Conservation (phyloP, 78 protist species). For the Polysphondylium violaceum region DNA sequence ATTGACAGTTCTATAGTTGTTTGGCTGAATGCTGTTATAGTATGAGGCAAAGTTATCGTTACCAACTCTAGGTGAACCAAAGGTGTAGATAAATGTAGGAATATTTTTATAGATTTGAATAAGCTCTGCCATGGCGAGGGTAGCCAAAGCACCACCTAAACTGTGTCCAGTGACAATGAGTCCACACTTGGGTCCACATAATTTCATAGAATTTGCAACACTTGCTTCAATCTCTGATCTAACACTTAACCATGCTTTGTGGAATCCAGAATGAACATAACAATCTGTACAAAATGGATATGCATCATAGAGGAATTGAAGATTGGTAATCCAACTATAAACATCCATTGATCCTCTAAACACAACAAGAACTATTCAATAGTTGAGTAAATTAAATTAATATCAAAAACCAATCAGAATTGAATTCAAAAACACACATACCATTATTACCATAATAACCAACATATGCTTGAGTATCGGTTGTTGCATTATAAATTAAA, state of each 20-base stretch:
- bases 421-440: neutral
- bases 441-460: slow-evolving; percentile 19
- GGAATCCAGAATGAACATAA: slow-evolving; percentile 19
- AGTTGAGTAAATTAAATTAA: neutral
- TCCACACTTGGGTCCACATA: slow-evolving; percentile 23
- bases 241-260: slow-evolving; percentile 34
- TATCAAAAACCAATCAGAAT: neutral
- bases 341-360: slow-evolving; percentile 75
- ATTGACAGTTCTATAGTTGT: slow-evolving; percentile 21
- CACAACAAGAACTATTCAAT: slow-evolving; percentile 5
- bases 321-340: slow-evolving; percentile 59
- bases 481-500: slow-evolving; percentile 1
- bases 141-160: slow-evolving; percentile 67
- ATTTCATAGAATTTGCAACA: neutral
- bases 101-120: slow-evolving; percentile 5
- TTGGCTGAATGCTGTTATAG: slow-evolving; percentile 45
- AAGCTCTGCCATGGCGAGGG: slow-evolving; percentile 35
- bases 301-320: slow-evolving; percentile 13
- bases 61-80: slow-evolving; percentile 75
- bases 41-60: neutral
- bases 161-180: slow-evolving; percentile 38
- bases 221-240: slow-evolving; percentile 5
- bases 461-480: slow-evolving; percentile 72
- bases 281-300: neutral
- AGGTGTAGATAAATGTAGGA: slow-evolving; percentile 11